Evolutionary conservation across 305 asterid genomes (phyloP).

Genomic region (Solanum chacoense): DNA sequence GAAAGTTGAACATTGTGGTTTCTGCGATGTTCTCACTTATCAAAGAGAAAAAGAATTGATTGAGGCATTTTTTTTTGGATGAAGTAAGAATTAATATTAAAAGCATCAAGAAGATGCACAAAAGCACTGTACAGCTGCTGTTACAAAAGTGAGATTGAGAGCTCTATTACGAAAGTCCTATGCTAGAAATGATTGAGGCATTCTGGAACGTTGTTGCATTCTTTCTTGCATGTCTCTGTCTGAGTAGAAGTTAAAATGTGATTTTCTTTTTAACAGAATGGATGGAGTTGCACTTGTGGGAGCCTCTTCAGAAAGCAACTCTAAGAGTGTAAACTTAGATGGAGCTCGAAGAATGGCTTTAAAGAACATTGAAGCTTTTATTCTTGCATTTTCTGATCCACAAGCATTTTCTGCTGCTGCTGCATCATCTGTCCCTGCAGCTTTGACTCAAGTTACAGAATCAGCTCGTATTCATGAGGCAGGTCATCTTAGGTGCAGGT

Average conservation of each 20-base stretch:
- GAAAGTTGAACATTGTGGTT: neutral
- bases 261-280: conserved; percentile 41
- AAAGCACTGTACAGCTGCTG: neutral
- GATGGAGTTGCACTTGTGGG: conserved; percentile 60
- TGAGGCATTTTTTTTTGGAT: neutral
- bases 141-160: neutral
- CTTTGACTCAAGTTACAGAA: conserved; percentile 66
- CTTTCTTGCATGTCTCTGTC: neutral
- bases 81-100: neutral
- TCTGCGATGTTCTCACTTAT: neutral
- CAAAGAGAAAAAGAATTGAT: neutral
- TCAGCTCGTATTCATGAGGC: conserved; percentile 86
- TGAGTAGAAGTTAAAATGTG: neutral
- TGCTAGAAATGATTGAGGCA: neutral
- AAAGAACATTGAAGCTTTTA: conserved; percentile 65
- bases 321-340: conserved; percentile 55
- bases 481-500: conserved; percentile 99
- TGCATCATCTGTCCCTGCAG: conserved; percentile 63
- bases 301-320: conserved; percentile 41
- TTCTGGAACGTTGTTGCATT: neutral
- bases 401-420: conserved; percentile 81
- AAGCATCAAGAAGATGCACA: neutral
- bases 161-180: neutral
- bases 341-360: conserved; percentile 68
- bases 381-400: conserved; percentile 54